phyloP scores from a whole-genome alignment of 768 basidiomycete species.

The Artomyces pyxidatus region DNA sequence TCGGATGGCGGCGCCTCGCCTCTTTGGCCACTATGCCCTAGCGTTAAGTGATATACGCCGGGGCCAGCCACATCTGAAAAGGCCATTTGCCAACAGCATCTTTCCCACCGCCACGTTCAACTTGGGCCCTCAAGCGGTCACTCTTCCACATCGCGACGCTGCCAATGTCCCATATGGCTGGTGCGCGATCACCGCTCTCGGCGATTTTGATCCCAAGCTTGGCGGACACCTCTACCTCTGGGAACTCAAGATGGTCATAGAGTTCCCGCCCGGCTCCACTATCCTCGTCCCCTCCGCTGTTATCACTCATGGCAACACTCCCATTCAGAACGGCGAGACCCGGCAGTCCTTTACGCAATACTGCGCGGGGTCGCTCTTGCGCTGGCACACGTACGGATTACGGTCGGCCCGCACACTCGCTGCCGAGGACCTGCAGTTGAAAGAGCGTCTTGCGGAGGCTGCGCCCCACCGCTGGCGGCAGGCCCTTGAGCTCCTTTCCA shows the following conservation, averaged over 20 bases:
- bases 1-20: neutral
- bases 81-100: constrained; percentile 11
- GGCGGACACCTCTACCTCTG: constrained; percentile 15
- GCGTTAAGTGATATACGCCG: neutral
- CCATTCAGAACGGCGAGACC: constrained; percentile 5
- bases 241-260: constrained; percentile 13
- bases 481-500: neutral
- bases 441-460: neutral
- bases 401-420: neutral
- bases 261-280: constrained; percentile 15
- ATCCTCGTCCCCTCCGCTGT: constrained; percentile 16
- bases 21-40: neutral
- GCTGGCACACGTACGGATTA: neutral
- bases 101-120: constrained; percentile 15
- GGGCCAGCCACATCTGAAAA: neutral
- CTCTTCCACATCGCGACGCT: constrained; percentile 6
- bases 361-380: constrained; percentile 1
- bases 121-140: constrained; percentile 4
- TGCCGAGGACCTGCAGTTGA: neutral
- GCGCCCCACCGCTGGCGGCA: neutral
- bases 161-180: constrained; percentile 5
- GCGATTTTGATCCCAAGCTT: constrained; percentile 8
- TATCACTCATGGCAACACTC: constrained; percentile 13
- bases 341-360: constrained; percentile 5
- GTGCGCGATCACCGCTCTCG: constrained; percentile 14